Evolutionary conservation across 345 rosid species (phyloP).

Genomic region (Jatropha curcas): DNA sequence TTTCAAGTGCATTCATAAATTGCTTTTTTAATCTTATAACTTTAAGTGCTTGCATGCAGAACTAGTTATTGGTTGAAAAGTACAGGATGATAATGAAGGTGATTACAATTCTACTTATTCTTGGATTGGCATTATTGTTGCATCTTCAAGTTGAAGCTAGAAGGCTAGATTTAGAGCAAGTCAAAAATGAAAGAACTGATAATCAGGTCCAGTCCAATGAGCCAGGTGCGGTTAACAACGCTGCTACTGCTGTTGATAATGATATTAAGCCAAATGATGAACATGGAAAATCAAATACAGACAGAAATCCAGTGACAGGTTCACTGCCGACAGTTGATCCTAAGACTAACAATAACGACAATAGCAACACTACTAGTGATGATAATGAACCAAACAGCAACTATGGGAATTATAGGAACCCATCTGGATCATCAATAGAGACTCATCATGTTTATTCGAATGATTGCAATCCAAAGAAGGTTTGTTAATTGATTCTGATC

Average conservation of each 20-base stretch:
- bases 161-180: slow-evolving; percentile 18
- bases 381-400: slow-evolving; percentile 25
- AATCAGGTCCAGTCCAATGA: neutral
- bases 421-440: slow-evolving; percentile 32
- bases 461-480: slow-evolving; percentile 26
- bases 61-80: neutral
- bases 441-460: slow-evolving; percentile 25
- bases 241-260: neutral
- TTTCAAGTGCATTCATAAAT: neutral
- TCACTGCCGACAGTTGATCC: neutral
- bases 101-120: slow-evolving; percentile 10
- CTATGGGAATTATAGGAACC: slow-evolving; percentile 23
- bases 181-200: neutral
- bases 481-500: slow-evolving; percentile 10
- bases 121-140: slow-evolving; percentile 18
- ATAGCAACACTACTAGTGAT: neutral
- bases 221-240: neutral
- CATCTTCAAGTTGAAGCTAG: slow-evolving; percentile 27
- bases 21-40: neutral
- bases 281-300: neutral
- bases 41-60: neutral
- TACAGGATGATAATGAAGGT: slow-evolving; percentile 30
- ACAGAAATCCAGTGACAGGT: slow-evolving; percentile 1
- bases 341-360: neutral
- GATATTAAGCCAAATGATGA: slow-evolving; percentile 7